These are phyloP conservation scores for Saccharomycopsis oosterbeekiorum DNA, from an alignment of 805 yeast species.

Conservation along the genomic window DNA sequence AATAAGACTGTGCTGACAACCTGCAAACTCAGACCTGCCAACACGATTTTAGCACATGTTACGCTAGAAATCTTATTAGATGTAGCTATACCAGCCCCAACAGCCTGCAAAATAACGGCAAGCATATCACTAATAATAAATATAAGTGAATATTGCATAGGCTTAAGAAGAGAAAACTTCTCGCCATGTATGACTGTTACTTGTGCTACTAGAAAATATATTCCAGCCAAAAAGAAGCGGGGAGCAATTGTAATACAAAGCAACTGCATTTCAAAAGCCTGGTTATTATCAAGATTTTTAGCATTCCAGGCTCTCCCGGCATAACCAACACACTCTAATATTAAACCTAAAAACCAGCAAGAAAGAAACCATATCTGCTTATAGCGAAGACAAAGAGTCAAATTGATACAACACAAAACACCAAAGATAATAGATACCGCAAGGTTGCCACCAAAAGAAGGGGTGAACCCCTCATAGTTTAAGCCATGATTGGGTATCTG, in stretches of 20 bases:
- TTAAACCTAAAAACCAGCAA: slow-evolving; percentile 45
- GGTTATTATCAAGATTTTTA: slow-evolving; percentile 25
- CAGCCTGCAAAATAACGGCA: slow-evolving; percentile 58
- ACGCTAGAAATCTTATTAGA: slow-evolving; percentile 25
- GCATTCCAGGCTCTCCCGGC: slow-evolving; percentile 45
- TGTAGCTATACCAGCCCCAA: slow-evolving; percentile 65
- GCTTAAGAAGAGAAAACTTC: slow-evolving; percentile 33
- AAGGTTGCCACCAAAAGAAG: slow-evolving; percentile 46
- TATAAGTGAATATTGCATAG: slow-evolving; percentile 42
- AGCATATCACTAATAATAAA: slow-evolving; percentile 59
- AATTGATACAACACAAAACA: slow-evolving; percentile 36
- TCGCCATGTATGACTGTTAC: slow-evolving; percentile 51
- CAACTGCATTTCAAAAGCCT: slow-evolving; percentile 51
- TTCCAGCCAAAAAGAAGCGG: slow-evolving; percentile 73
- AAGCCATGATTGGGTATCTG: neutral
- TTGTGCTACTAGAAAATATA: slow-evolving; percentile 63
- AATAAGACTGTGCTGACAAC: slow-evolving; percentile 59
- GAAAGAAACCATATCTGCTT: slow-evolving; percentile 57
- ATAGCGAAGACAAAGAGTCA: slow-evolving; percentile 33
- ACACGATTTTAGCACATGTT: slow-evolving; percentile 55
- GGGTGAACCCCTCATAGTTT: slow-evolving; percentile 22
- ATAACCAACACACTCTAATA: slow-evolving; percentile 60
- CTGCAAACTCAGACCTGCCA: slow-evolving; percentile 71
- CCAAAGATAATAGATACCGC: slow-evolving; percentile 54
- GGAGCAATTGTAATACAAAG: slow-evolving; percentile 68